A percentile compares a stretch with the other conserved stretches of the same genome.
These are phyloP conservation scores for Astrothelium subdiscretum DNA, from an alignment of 495 filamentous ascomycete genomes.

Conservation along the genomic window DNA sequence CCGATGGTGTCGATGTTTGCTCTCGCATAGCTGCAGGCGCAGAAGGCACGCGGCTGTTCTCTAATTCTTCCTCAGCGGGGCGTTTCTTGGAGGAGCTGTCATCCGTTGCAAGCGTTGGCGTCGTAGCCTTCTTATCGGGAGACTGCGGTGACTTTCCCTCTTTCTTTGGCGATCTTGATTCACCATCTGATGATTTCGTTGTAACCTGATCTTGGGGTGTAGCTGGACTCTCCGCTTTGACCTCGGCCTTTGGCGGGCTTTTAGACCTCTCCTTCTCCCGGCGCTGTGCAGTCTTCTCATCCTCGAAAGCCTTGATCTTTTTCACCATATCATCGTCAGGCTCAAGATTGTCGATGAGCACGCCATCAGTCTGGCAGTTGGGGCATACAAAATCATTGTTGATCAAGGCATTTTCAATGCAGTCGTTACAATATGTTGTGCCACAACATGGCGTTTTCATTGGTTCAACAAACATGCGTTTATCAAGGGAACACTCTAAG, in stretches of 20 bases:
- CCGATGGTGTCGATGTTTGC: constrained; percentile 20
- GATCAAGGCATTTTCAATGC: constrained; percentile 94
- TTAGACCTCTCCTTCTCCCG: constrained; percentile 48
- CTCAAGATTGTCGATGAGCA: constrained; percentile 83
- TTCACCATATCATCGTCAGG: constrained; percentile 62
- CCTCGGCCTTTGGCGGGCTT: constrained; percentile 27
- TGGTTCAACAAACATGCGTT: constrained; percentile 91
- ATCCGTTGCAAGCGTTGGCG: constrained; percentile 8
- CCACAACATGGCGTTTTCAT: constrained; percentile 97
- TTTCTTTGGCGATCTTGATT: not conserved
- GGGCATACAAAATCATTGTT: constrained; percentile 96
- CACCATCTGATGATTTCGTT: not conserved
- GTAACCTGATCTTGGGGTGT: not conserved
- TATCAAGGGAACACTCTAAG: constrained; percentile 88
- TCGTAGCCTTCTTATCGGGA: not conserved
- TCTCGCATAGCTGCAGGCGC: constrained; percentile 35
- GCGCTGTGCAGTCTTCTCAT: constrained; percentile 50
- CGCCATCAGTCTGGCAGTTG: constrained; percentile 75
- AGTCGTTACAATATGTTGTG: constrained; percentile 96
- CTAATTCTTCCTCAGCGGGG: constrained; percentile 59
- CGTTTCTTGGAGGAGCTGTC: constrained; percentile 55
- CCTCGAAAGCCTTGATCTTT: constrained; percentile 71
- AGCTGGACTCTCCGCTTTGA: not conserved
- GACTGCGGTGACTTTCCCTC: constrained; percentile 10
- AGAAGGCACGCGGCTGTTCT: constrained; percentile 53